Evolutionary conservation across 306 rosid species (phyloP), one percentile per base, ranked within the genome.

Genomic region (Abrus pulchellus): DNA sequence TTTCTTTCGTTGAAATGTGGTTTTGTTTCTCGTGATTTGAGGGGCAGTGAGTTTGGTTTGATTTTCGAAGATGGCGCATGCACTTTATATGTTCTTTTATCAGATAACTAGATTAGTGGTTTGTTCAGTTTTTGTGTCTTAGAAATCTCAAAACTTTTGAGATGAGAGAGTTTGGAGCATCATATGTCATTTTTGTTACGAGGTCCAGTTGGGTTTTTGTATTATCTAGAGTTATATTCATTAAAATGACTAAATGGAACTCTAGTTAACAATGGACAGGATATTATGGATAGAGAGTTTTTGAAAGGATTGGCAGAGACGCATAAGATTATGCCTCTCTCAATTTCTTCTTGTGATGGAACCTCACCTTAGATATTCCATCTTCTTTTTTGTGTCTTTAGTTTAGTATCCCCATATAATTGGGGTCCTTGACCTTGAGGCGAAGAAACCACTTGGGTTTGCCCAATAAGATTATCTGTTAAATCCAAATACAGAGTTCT

Each of bases 401-500:
- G 33, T 68, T 70, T 60, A n/a, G 61, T 44, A 14, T 11, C 30
- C 50, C 47, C 49, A 34, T 75, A 33, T 49, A 64, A 4, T 53
- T 66, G 20, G 74, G 66, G 47, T 27, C 11, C 41, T 29, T 8
- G 29, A 68, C 11, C 41, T 29, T 8, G 29, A 68, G 75, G 20
- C 48, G 49, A 55, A 65, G 49, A 59, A 45, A 27, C 49, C 36
- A 3, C 34, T 54, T 63, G 67, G 20, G 47, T 65, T 61, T 41
- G 66, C 62, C 41, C 10, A 5, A 10, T 69, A 9, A 63, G 47
- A 76, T 69, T 75, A 50, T 75, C 45, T 63, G 64, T 49, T 54
- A 29, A 54, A 70, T 71, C 13, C 63, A 71, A 74, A 33, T 29
- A 78, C 9, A 29, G 61, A 29, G 61, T 83, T 63, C 48, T 62